Evolutionary conservation across 2,329 filamentous ascomycete species (phyloP).

Genomic region (Stemphylium beticola): DNA sequence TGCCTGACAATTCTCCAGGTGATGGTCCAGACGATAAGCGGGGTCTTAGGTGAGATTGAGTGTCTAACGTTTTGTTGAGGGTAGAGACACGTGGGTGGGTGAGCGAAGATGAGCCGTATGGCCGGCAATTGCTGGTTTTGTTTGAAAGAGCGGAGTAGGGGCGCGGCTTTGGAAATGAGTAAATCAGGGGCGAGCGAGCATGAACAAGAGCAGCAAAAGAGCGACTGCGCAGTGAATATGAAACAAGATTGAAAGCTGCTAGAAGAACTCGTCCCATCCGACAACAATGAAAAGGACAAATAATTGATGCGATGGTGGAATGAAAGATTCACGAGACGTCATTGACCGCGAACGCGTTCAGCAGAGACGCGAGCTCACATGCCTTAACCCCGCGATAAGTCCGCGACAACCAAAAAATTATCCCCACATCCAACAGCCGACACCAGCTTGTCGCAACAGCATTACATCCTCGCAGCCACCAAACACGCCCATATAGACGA

Average conservation of each 20-base stretch:
- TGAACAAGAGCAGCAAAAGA: not conserved
- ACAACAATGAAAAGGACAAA: not conserved
- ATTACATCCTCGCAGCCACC: not conserved
- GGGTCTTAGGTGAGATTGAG: not conserved
- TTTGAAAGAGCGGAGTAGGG: not conserved
- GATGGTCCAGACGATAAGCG: not conserved
- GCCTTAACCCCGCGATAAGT: conserved; percentile 30
- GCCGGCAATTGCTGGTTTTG: not conserved
- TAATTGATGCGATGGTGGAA: not conserved
- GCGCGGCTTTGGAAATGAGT: conserved; percentile 1
- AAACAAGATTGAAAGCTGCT: no score
- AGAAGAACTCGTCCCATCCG: not conserved
- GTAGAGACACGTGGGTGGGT: not conserved
- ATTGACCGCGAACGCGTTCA: conserved; percentile 11
- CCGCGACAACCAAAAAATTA: conserved; percentile 31
- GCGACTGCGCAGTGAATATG: not conserved
- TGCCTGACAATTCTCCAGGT: not conserved
- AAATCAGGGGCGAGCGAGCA: conserved; percentile 1
- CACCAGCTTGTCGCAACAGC: conserved; percentile 4
- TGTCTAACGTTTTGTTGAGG: no score
- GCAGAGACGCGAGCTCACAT: conserved; percentile 27
- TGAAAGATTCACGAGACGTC: conserved; percentile 6
- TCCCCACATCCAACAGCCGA: conserved; percentile 18
- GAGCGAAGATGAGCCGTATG: not conserved
- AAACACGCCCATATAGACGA: not conserved